Evolutionary conservation across 2,329 filamentous ascomycete species (phyloP).

Genomic region (Cordyceps farinosa): DNA sequence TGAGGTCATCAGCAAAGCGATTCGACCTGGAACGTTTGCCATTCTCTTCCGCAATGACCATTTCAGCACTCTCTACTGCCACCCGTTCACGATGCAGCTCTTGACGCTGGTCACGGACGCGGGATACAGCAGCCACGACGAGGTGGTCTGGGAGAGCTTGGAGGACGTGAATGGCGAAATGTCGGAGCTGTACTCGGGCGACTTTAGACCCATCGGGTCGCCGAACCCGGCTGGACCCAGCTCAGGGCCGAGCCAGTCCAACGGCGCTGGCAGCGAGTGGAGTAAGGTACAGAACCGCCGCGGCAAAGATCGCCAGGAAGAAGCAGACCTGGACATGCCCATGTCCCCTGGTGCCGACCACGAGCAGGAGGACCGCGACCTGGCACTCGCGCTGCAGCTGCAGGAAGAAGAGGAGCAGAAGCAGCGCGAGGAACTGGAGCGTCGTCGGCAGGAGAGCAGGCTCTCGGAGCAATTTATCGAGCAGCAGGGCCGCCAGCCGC

Average conservation of each 20-base stretch:
- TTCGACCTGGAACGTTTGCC: conserved; percentile 74
- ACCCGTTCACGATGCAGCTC: conserved; percentile 71
- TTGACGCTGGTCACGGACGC: conserved; percentile 88
- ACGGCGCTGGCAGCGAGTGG: conserved; percentile 43
- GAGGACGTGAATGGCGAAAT: conserved; percentile 81
- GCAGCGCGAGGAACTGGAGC: conserved; percentile 61
- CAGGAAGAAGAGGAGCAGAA: conserved; percentile 91
- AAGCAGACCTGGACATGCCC: conserved; percentile 18
- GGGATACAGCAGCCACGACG: conserved; percentile 81
- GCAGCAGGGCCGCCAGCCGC: conserved; percentile 48
- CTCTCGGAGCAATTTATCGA: conserved; percentile 69
- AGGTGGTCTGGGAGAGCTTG: conserved; percentile 94
- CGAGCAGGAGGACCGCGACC: conserved; percentile 77
- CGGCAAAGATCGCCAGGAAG: conserved; percentile 27
- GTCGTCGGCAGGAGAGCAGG: conserved; percentile 61
- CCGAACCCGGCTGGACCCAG: conserved; percentile 22
- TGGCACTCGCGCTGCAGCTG: conserved; percentile 85
- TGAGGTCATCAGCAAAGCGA: conserved; percentile 64
- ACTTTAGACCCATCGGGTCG: conserved; percentile 79
- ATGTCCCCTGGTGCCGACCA: conserved; percentile 39
- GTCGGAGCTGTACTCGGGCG: conserved; percentile 82
- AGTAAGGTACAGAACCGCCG: conserved; percentile 46
- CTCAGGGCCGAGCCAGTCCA: conserved; percentile 20
- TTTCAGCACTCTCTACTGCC: conserved; percentile 89
- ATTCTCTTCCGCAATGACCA: conserved; percentile 97